phyloP scores from a whole-genome alignment of 2,329 filamentous ascomycete genomes.

The Didymella lethalis region DNA sequence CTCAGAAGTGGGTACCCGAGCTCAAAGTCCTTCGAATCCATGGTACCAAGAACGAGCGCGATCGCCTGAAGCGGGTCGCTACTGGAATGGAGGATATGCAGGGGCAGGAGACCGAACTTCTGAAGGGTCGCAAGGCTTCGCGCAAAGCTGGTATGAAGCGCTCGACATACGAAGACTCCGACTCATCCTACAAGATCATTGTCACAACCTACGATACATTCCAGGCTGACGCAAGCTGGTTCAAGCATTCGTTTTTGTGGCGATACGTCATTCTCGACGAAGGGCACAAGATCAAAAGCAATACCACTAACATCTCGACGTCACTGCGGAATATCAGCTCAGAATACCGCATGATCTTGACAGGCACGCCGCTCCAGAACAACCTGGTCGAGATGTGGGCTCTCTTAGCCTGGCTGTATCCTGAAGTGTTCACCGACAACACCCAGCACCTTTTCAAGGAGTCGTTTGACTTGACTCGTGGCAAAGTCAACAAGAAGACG shows the following conservation, averaged over 20 bases:
- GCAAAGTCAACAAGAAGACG: slow-evolving; percentile 61
- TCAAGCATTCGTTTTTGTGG: slow-evolving; percentile 96
- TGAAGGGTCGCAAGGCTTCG: slow-evolving; percentile 86
- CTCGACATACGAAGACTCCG: slow-evolving; percentile 38
- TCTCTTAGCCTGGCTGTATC: slow-evolving; percentile 65
- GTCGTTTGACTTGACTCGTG: slow-evolving; percentile 64
- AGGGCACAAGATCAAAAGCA: slow-evolving; percentile 99
- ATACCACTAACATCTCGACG: slow-evolving; percentile 54
- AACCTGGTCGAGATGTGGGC: slow-evolving; percentile 66
- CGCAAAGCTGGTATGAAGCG: slow-evolving; percentile 72
- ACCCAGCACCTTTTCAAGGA: slow-evolving; percentile 62
- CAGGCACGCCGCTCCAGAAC: slow-evolving; percentile 66
- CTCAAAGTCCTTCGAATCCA: slow-evolving; percentile 92
- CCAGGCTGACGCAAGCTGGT: slow-evolving; percentile 91
- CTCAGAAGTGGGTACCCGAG: slow-evolving; percentile 95
- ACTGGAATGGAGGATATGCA: slow-evolving; percentile 56
- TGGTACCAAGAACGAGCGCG: slow-evolving; percentile 83
- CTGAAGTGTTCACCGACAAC: slow-evolving; percentile 63
- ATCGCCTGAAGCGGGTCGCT: slow-evolving; percentile 67
- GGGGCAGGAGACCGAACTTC: slow-evolving; percentile 67
- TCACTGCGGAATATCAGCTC: slow-evolving; percentile 55
- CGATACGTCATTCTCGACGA: slow-evolving; percentile 99
- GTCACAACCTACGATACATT: slow-evolving; percentile 99
- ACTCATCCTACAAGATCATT: slow-evolving; percentile 63
- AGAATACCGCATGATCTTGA: slow-evolving; percentile 60